Conservation (phyloP, 2,329 filamentous ascomycete species). For the Aciculosporium take region DNA sequence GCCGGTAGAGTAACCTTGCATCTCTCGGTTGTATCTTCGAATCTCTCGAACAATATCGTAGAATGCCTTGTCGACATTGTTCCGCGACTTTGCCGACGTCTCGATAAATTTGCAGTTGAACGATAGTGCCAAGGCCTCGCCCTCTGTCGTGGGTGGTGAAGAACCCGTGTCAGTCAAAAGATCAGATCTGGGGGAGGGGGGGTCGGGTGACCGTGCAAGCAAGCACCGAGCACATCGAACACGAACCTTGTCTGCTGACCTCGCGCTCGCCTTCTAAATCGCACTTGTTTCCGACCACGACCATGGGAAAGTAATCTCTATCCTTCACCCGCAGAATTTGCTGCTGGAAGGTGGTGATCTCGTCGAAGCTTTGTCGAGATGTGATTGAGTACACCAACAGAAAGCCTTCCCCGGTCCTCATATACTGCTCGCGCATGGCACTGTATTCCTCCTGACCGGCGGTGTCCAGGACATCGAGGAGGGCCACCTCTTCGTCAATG, state of each 20-base stretch:
- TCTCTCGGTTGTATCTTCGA: slow-evolving; percentile 94
- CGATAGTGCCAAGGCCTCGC: slow-evolving; percentile 66
- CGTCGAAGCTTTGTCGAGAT: slow-evolving; percentile 91
- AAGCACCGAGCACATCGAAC: neutral
- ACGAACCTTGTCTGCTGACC: slow-evolving; percentile 78
- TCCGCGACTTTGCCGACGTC: slow-evolving; percentile 93
- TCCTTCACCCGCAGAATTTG: slow-evolving; percentile 98
- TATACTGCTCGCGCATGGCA: slow-evolving; percentile 98
- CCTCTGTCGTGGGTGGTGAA: slow-evolving; percentile 45
- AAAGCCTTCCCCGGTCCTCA: slow-evolving; percentile 97
- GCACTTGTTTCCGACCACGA: slow-evolving; percentile 98
- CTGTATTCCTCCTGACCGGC: slow-evolving; percentile 98
- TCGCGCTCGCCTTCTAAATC: slow-evolving; percentile 89
- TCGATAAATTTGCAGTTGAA: slow-evolving; percentile 99
- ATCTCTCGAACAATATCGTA: slow-evolving; percentile 98
- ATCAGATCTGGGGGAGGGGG: neutral
- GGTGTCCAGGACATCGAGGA: slow-evolving; percentile 95
- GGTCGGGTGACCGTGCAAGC: no score
- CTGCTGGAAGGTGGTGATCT: slow-evolving; percentile 97
- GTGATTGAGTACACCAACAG: slow-evolving; percentile 97
- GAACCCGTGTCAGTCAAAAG: slow-evolving; percentile 1
- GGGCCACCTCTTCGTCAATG: slow-evolving; percentile 93
- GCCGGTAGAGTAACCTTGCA: slow-evolving; percentile 70
- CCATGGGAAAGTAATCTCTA: slow-evolving; percentile 99
- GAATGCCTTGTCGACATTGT: slow-evolving; percentile 97